Conservation (phyloP, 768 basidiomycete genomes). For the Lyophyllum atratum region DNA sequence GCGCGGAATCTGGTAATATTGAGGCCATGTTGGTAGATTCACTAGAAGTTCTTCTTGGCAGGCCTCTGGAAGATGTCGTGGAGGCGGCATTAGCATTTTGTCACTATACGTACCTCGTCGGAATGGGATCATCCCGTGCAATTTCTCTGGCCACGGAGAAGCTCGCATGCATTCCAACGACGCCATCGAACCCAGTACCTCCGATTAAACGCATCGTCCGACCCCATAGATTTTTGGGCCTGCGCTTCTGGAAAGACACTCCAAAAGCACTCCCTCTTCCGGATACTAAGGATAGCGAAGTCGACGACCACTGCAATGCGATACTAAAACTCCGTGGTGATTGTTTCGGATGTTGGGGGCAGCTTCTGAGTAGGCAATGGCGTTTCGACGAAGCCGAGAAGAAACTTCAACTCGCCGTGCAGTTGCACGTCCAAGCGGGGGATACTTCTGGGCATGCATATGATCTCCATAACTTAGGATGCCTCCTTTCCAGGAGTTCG, state of each 20-base stretch:
- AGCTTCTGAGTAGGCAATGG: slow-evolving; percentile 23
- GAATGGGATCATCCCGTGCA: slow-evolving; percentile 20
- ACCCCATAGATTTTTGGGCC: not conserved
- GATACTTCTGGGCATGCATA: slow-evolving; percentile 28
- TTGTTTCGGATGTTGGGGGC: slow-evolving; percentile 29
- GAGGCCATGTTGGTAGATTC: slow-evolving; percentile 23
- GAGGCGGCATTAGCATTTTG: slow-evolving; percentile 24
- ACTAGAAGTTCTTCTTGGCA: slow-evolving; percentile 9
- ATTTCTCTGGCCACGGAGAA: slow-evolving; percentile 21
- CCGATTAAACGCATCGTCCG: not conserved
- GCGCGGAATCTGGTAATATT: slow-evolving; percentile 25
- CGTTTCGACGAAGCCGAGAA: slow-evolving; percentile 21
- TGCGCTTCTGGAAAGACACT: not conserved
- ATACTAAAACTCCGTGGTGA: slow-evolving; percentile 22
- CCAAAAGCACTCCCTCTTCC: not conserved
- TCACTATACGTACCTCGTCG: slow-evolving; percentile 25
- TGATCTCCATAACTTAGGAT: slow-evolving; percentile 28
- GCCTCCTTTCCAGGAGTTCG: slow-evolving; percentile 16
- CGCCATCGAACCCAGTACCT: not conserved
- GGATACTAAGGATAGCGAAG: not conserved
- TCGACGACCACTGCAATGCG: not conserved
- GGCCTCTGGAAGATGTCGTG: slow-evolving; percentile 17
- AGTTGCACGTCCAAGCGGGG: slow-evolving; percentile 21
- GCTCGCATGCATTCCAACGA: slow-evolving; percentile 1
- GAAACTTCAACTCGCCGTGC: slow-evolving; percentile 22